phyloP scores from a whole-genome alignment of 2,329 filamentous ascomycete species.

The Balansia obtecta region DNA sequence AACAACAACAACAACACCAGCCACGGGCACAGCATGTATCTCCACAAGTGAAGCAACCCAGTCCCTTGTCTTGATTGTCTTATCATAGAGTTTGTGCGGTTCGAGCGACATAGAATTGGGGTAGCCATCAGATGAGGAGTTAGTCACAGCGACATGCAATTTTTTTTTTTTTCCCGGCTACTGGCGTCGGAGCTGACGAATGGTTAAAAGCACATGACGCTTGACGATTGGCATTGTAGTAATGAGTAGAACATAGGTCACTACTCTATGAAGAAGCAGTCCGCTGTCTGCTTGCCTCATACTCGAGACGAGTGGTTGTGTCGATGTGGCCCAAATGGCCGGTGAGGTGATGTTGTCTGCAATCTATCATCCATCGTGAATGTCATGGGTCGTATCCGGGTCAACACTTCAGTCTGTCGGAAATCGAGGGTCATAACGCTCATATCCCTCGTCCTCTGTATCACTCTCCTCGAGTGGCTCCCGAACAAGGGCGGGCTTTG shows the following conservation, averaged over 20 bases:
- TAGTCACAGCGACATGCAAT: background rate
- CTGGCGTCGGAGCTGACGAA: background rate
- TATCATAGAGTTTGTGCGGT: background rate
- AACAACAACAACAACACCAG: conserved; percentile 4
- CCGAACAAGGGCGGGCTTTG: conserved; percentile 14
- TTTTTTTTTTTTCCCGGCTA: background rate
- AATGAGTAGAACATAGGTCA: background rate
- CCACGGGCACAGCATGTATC: background rate
- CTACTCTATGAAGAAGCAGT: background rate
- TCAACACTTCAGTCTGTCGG: conserved; percentile 43
- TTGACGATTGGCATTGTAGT: background rate
- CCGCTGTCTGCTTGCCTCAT: background rate
- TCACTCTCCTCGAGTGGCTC: conserved; percentile 39
- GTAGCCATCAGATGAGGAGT: background rate
- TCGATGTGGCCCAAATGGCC: too few species aligned
- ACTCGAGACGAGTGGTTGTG: too few species aligned
- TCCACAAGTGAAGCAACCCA: background rate
- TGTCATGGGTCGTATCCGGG: background rate
- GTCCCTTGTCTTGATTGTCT: background rate
- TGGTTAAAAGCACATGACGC: background rate
- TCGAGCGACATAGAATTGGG: background rate
- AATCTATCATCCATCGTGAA: background rate
- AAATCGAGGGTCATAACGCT: conserved; percentile 49
- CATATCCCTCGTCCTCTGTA: conserved; percentile 59
- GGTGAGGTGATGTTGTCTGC: background rate